Evolutionary conservation across 192 early-diverging fungal genomes (phyloP), one percentile per base, ranked within the genome.

Genomic region (Backusella tarrabulga): DNA sequence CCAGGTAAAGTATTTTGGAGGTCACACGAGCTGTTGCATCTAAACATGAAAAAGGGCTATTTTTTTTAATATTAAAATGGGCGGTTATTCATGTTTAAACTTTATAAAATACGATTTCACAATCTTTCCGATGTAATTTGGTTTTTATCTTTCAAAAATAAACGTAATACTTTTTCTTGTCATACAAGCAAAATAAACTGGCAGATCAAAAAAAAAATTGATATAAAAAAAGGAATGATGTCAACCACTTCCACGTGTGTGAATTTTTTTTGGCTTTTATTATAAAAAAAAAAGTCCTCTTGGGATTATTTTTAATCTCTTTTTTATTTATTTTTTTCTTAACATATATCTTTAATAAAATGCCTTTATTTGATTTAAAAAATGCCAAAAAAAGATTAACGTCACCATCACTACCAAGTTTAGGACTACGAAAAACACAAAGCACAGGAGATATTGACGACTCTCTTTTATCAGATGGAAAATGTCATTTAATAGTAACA

Each of bases 281-380:
- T 19, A 19, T 19, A 63, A 63, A 21, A 29, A 26, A 50, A 63
- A 60, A 6, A 26, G 19, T 1, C 0, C 21, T 26, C 21, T 26
- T 26, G 56, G 2, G 34, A 21, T 34, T 50, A 7, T 36, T 21
- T 36, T 69, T 69, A 40, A 19, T 68, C 35, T 68, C 34, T 68
- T 11, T 38, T 32, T 32, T 32, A 32, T 68, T 38, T 68, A n/a
- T 68, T n/a, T 36, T 38, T 38, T 35, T 23, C 21, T 69, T 38
- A 70, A 63, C 23, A 69, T 36, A 34, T 23, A 17, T 71, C n/a
- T 15, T 71, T 71, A 12, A 42, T 71, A 50, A 46, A 32, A 72
- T 72, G 71, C 71, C 71, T 14, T 34, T 72, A 32, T 72, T 72
- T 72, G 41, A 41, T 50, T 50, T 72, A 50, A 72, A 72, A 44